A percentile compares a stretch with the other conserved stretches of the same genome.
Conservation (phyloP, 2,329 filamentous ascomycete species). For the Neofusicoccum sp. region DNA sequence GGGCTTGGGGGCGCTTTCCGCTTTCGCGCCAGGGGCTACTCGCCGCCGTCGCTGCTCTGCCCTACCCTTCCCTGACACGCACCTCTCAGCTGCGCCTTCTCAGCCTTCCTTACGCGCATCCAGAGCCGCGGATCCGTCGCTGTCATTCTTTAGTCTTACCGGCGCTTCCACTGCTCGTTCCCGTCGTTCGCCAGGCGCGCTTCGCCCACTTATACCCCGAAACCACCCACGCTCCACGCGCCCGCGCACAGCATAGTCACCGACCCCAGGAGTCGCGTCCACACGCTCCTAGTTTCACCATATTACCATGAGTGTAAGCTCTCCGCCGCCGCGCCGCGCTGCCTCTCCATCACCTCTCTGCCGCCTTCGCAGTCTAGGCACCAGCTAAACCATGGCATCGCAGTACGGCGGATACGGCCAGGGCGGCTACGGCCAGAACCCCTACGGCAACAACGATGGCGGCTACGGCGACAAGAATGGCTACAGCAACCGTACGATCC, state of each 20-base stretch:
- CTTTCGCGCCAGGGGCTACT: conserved; percentile 17
- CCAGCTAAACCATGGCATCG: conserved; percentile 22
- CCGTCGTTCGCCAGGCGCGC: conserved; percentile 16
- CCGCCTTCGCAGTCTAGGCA: not conserved
- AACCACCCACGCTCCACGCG: conserved; percentile 14
- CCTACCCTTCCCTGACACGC: conserved; percentile 14
- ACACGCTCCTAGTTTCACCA: conserved; percentile 15
- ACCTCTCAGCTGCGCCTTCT: conserved; percentile 3
- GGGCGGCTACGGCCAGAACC: conserved; percentile 42
- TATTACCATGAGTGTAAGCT: conserved; percentile 18
- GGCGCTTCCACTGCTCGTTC: conserved; percentile 8
- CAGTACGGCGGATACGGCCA: conserved; percentile 44
- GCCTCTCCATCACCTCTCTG: not conserved
- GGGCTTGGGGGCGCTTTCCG: conserved; percentile 9
- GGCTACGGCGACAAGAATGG: conserved; percentile 42
- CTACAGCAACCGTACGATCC: conserved; percentile 21
- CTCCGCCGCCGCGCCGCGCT: not conserved
- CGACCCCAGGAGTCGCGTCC: conserved; percentile 9
- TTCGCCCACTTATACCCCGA: conserved; percentile 2
- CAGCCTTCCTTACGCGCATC: conserved; percentile 14
- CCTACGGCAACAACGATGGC: conserved; percentile 48
- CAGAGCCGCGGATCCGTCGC: conserved; percentile 14
- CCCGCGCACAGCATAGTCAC: conserved; percentile 3
- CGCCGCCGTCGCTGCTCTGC: not conserved
- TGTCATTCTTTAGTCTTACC: conserved; percentile 16